Evolutionary conservation across 2,329 filamentous ascomycete species (phyloP).

Genomic region (Paraconiothyrium sp.): DNA sequence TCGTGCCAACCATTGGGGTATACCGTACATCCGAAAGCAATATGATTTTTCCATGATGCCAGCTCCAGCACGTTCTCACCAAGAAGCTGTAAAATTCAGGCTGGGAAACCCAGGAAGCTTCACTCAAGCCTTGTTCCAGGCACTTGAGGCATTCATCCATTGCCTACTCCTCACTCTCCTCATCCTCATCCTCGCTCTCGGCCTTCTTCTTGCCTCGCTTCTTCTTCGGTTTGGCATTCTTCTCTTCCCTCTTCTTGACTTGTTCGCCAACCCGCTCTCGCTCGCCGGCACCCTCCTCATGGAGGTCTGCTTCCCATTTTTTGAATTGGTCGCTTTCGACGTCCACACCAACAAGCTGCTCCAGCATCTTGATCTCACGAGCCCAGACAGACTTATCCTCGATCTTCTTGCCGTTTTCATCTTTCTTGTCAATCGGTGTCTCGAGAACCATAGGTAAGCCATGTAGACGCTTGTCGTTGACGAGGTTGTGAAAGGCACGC

Average conservation of each 20-base stretch:
- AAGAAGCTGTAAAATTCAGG: not conserved
- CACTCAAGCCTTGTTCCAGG: not conserved
- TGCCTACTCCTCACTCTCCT: constrained; percentile 23
- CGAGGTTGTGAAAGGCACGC: constrained; percentile 86
- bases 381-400: constrained; percentile 91
- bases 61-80: not conserved
- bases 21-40: constrained; percentile 3
- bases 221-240: constrained; percentile 51
- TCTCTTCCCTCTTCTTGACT: constrained; percentile 69
- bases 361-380: constrained; percentile 91
- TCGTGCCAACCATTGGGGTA: not conserved
- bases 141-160: not conserved
- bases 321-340: constrained; percentile 76
- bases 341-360: constrained; percentile 87
- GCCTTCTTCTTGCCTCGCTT: constrained; percentile 49
- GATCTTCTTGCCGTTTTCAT: constrained; percentile 67
- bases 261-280: constrained; percentile 79
- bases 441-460: constrained; percentile 91
- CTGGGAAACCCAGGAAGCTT: not conserved
- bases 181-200: constrained; percentile 32
- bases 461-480: constrained; percentile 82
- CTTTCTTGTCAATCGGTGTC: constrained; percentile 85
- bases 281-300: constrained; percentile 74
- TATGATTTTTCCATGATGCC: not conserved
- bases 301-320: constrained; percentile 70